Conservation (phyloP, 2,329 filamentous ascomycete species). For the Claviceps humidiphila region DNA sequence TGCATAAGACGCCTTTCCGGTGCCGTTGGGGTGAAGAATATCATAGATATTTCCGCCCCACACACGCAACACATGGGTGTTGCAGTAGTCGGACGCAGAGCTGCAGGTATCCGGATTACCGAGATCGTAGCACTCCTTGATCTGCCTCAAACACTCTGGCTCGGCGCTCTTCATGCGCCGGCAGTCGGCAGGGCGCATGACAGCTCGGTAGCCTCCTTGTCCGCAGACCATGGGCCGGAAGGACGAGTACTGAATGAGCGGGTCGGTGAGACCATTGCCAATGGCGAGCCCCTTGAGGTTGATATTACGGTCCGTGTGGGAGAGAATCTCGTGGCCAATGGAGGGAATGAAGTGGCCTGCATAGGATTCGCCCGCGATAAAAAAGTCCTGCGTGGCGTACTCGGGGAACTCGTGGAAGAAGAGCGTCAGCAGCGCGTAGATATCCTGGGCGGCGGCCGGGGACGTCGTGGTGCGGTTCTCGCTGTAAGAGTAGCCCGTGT, state of each 20-base stretch:
- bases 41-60: slow-evolving; percentile 96
- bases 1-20: slow-evolving; percentile 79
- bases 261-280: slow-evolving; percentile 91
- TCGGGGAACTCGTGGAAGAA: slow-evolving; percentile 99
- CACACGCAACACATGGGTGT: slow-evolving; percentile 82
- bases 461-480: slow-evolving; percentile 80
- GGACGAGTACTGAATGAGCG: slow-evolving; percentile 79
- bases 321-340: slow-evolving; percentile 79
- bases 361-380: slow-evolving; percentile 92
- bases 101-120: slow-evolving; percentile 86
- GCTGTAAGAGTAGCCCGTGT: slow-evolving; percentile 26
- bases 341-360: slow-evolving; percentile 92
- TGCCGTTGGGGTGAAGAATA: slow-evolving; percentile 76
- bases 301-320: slow-evolving; percentile 92
- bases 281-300: slow-evolving; percentile 92
- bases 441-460: slow-evolving; percentile 87
- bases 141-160: slow-evolving; percentile 75
- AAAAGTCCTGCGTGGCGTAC: slow-evolving; percentile 88
- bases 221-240: slow-evolving; percentile 97
- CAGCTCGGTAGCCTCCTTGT: slow-evolving; percentile 80
- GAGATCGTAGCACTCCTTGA: slow-evolving; percentile 79
- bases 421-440: slow-evolving; percentile 87
- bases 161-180: slow-evolving; percentile 82
- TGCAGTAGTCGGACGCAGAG: slow-evolving; percentile 90
- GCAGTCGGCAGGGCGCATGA: slow-evolving; percentile 65